A percentile compares a stretch with the other conserved stretches of the same genome.
Evolutionary conservation across 257 asterid genomes (phyloP).

Genomic region (Ilex asprella): DNA sequence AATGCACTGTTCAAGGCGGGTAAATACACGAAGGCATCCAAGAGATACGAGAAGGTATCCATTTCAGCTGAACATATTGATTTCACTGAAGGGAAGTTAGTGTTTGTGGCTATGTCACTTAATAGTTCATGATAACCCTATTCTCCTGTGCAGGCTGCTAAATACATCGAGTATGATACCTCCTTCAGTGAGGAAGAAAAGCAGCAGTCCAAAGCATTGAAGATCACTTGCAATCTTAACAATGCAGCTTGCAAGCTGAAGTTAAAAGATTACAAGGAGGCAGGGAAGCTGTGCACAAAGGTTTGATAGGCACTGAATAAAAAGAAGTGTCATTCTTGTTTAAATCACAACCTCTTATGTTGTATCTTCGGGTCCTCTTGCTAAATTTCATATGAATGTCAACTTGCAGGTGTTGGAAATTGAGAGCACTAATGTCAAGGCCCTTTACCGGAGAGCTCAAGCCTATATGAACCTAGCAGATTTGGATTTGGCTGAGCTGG

Average conservation of each 20-base stretch:
- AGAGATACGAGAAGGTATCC: slow-evolving; percentile 66
- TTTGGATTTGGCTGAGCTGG: slow-evolving; percentile 63
- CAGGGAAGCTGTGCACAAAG: slow-evolving; percentile 60
- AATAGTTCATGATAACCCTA: background rate
- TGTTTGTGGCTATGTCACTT: background rate
- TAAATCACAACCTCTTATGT: too few relatives aligned
- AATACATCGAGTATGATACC: slow-evolving; percentile 49
- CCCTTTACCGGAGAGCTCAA: slow-evolving; percentile 74
- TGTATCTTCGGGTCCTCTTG: background rate
- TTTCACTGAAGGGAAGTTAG: background rate
- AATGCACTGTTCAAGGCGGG: slow-evolving; percentile 56
- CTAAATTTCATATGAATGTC: background rate
- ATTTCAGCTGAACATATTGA: background rate
- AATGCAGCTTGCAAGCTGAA: slow-evolving; percentile 60
- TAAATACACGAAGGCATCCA: slow-evolving; percentile 48
- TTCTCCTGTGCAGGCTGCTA: slow-evolving; percentile 54
- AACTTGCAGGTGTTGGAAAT: slow-evolving; percentile 56
- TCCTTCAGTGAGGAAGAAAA: slow-evolving; percentile 54
- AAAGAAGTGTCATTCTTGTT: background rate
- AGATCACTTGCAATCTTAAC: slow-evolving; percentile 48
- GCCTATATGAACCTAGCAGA: slow-evolving; percentile 62
- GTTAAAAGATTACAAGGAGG: slow-evolving; percentile 48
- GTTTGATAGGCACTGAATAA: slow-evolving; percentile 11
- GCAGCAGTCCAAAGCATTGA: slow-evolving; percentile 46
- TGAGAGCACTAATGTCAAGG: slow-evolving; percentile 70